phyloP scores from a whole-genome alignment of 805 yeast species.

The Metschnikowia lachancei region DNA sequence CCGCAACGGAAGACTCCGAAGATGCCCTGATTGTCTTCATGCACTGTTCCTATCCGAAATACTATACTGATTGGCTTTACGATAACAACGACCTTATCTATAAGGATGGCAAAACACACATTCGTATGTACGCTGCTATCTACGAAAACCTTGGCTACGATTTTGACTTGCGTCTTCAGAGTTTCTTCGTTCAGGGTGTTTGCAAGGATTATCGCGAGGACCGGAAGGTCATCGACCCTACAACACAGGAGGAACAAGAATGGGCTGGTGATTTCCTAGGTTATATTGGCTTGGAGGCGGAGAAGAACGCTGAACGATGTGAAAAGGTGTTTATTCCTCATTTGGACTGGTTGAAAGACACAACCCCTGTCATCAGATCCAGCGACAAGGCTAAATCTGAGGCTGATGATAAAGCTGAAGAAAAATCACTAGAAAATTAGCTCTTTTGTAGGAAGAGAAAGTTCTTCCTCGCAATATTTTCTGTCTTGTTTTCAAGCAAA shows the following conservation, averaged over 20 bases:
- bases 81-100: constrained; percentile 33
- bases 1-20: constrained; percentile 16
- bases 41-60: constrained; percentile 62
- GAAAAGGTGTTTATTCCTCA: constrained; percentile 40
- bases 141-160: constrained; percentile 41
- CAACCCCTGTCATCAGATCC: constrained; percentile 17
- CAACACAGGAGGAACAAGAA: constrained; percentile 20
- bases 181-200: constrained; percentile 38
- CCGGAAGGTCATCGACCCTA: constrained; percentile 26
- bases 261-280: constrained; percentile 35
- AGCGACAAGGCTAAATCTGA: background rate
- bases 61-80: constrained; percentile 26
- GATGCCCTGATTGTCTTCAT: constrained; percentile 39
- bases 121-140: constrained; percentile 38
- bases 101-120: constrained; percentile 30
- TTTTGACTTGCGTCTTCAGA: constrained; percentile 40
- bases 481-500: too few relatives aligned
- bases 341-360: constrained; percentile 41
- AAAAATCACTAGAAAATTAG: too few relatives aligned
- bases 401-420: too few relatives aligned
- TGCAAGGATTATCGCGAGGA: constrained; percentile 36
- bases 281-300: constrained; percentile 27
- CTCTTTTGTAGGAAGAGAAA: too few relatives aligned
- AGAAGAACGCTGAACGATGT: constrained; percentile 29
- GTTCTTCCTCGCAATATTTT: too few relatives aligned